Evolutionary conservation across 1,139 yeast genomes (phyloP).

Genomic region (Eremothecium coryli): DNA sequence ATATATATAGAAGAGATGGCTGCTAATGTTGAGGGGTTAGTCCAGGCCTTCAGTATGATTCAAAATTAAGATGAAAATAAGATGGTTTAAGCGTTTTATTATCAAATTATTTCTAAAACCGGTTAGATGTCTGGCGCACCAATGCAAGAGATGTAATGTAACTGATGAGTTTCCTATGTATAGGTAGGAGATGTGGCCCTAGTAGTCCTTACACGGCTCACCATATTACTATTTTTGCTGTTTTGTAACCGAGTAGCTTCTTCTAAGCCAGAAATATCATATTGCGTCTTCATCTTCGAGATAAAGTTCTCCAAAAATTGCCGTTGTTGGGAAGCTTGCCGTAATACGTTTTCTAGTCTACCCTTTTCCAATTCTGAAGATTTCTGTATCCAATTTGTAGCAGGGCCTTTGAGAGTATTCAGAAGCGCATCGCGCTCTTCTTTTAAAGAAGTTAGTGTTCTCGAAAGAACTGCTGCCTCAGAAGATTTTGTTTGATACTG

Average conservation of each 20-base stretch:
- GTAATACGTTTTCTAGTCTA: constrained; percentile 14
- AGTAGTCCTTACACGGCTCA: constrained; percentile 12
- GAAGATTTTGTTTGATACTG: constrained; percentile 48
- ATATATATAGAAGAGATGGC: too few species aligned
- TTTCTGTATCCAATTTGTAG: constrained; percentile 31
- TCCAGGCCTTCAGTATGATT: too few species aligned
- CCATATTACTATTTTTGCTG: constrained; percentile 7
- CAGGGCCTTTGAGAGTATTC: constrained; percentile 38
- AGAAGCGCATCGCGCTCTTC: constrained; percentile 30
- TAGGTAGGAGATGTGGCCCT: constrained; percentile 24
- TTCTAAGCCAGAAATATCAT: constrained; percentile 11
- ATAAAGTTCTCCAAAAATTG: constrained; percentile 19
- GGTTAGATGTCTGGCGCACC: too few species aligned
- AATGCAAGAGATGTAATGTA: too few species aligned
- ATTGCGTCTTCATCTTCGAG: constrained; percentile 16
- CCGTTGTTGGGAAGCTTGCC: constrained; percentile 13
- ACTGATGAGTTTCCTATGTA: constrained; percentile 10
- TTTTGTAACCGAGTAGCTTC: constrained; percentile 8
- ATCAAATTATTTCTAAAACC: too few species aligned
- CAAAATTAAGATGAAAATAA: too few species aligned
- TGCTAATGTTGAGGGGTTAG: too few species aligned
- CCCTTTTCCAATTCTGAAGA: constrained; percentile 8
- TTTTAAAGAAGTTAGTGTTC: constrained; percentile 29
- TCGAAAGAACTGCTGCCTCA: constrained; percentile 45
- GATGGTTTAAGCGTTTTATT: too few species aligned